Conservation (phyloP, 352 stramenopile genomes). For the Phytopythium mirpurense region DNA sequence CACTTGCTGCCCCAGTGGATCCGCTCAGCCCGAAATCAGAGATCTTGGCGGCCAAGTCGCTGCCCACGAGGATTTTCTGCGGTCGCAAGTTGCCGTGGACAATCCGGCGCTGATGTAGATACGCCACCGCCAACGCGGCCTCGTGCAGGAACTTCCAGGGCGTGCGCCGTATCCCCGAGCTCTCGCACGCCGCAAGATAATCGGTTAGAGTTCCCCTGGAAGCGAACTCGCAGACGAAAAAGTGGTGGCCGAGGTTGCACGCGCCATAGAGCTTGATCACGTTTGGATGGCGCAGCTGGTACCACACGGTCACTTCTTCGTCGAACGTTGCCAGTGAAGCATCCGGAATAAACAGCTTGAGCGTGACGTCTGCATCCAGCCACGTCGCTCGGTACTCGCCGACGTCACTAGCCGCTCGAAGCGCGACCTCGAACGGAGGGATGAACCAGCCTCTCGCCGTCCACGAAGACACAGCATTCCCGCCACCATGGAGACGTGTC, state of each 20-base stretch:
- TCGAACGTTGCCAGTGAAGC: conserved; percentile 1
- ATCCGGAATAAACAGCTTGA: conserved; percentile 11
- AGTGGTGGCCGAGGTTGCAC: conserved; percentile 3
- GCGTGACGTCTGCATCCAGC: conserved; percentile 9
- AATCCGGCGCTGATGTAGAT: conserved; percentile 8
- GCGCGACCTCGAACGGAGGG: conserved; percentile 1
- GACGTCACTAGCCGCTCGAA: not conserved
- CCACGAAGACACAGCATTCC: no score
- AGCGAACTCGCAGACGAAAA: conserved; percentile 7
- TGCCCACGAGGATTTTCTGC: conserved; percentile 9
- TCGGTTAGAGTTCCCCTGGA: conserved; percentile 2
- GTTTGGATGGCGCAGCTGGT: conserved; percentile 12
- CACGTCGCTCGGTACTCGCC: conserved; percentile 3
- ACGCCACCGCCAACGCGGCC: conserved; percentile 8
- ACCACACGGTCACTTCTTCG: conserved; percentile 11
- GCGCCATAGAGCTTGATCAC: conserved; percentile 10
- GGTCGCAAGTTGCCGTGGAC: conserved; percentile 8
- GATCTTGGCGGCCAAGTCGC: conserved; percentile 1
- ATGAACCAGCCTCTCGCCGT: not conserved
- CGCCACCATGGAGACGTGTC: no score
- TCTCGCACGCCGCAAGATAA: not conserved
- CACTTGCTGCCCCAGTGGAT: not conserved
- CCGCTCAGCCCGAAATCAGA: conserved; percentile 5
- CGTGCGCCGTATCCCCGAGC: not conserved
- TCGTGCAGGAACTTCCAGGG: conserved; percentile 9